Base-by-base conservation (phyloP, 257 asterid genomes). In the Lavandula angustifolia region DNA sequence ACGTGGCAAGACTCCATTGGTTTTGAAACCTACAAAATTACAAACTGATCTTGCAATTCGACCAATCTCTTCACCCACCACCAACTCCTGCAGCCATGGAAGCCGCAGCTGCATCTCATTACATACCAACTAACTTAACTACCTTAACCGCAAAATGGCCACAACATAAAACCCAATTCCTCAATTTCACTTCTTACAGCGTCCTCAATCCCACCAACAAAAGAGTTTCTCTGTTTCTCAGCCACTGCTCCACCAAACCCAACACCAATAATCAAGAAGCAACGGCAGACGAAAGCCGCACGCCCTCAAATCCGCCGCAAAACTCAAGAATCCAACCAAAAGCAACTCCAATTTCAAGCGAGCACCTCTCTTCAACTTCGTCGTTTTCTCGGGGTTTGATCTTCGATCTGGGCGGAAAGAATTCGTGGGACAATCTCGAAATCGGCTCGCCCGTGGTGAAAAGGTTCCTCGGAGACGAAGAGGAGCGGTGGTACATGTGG, bases 401-500 rank as follows among this genome's bases (percentile, higher is more conserved):
- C 35, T 85, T 84, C 60, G 95, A 76, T 80, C 66, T 88, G 75
- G 96, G 95, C 12, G 69, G 67, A 27, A 40, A 60, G 35, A 69
- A 65, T 60, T 85, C 94, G 5, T 91, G 98, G 96, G 96, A 91
- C 73, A 67, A 76, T 50, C 72, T 71, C 53, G 95, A 86, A 71
- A 81, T 91, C 43, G 98, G 98, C 18, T 91, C 95, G 4, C 96
- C 98, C 4, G 96, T 89, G 18, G 95, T 92, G 82, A 92, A 84
- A 66, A 78, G 98, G 80, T 89, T 67, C 50, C 68, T 92, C 11
- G 73, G 98, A 34, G 98, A 92, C 62, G 98, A 85, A 67, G 96
- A 89, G 50, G 96, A 89, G 74, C 77, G 96, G 60, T 92, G 98
- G 96, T 79, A 74, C 68, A 76, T 92, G 95, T 92, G 98, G 98